phyloP scores from a whole-genome alignment of 257 asterid species.

The Cinchona pubescens region DNA sequence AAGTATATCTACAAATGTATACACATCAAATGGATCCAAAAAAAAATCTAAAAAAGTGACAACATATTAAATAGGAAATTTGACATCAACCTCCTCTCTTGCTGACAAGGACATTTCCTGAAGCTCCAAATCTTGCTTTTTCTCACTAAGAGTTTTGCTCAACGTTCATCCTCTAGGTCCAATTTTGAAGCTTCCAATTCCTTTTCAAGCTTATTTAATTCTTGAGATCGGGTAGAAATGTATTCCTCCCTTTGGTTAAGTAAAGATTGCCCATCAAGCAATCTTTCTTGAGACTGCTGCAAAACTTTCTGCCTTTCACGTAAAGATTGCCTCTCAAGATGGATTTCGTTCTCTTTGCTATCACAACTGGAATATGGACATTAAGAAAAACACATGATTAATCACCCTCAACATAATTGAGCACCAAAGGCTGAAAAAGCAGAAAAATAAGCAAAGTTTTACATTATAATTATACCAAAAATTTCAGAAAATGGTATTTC shows the following conservation, averaged over 20 bases:
- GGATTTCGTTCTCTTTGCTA: conserved; percentile 76
- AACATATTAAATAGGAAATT: background rate
- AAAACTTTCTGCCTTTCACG: conserved; percentile 66
- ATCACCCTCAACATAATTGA: background rate
- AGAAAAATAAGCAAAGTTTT: background rate
- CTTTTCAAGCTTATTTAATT: conserved; percentile 57
- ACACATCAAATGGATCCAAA: conserved; percentile 10
- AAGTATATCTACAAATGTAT: conserved; percentile 2
- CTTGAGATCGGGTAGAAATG: conserved; percentile 61
- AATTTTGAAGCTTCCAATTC: conserved; percentile 54
- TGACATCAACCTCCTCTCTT: conserved; percentile 68
- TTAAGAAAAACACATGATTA: conserved; percentile 15
- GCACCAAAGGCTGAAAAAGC: background rate
- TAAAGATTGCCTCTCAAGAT: conserved; percentile 68
- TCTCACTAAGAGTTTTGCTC: conserved; percentile 45
- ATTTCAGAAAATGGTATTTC: background rate
- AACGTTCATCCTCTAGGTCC: conserved; percentile 54
- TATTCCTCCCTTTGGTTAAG: conserved; percentile 82
- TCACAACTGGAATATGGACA: conserved; percentile 54
- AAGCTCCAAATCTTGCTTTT: conserved; percentile 49
- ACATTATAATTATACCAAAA: background rate
- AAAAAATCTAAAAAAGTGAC: background rate
- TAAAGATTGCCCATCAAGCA: conserved; percentile 76
- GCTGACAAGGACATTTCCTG: conserved; percentile 54
- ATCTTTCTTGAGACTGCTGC: conserved; percentile 73